phyloP scores from a whole-genome alignment of 2,329 filamentous ascomycete genomes.

The Beauveria australis region DNA sequence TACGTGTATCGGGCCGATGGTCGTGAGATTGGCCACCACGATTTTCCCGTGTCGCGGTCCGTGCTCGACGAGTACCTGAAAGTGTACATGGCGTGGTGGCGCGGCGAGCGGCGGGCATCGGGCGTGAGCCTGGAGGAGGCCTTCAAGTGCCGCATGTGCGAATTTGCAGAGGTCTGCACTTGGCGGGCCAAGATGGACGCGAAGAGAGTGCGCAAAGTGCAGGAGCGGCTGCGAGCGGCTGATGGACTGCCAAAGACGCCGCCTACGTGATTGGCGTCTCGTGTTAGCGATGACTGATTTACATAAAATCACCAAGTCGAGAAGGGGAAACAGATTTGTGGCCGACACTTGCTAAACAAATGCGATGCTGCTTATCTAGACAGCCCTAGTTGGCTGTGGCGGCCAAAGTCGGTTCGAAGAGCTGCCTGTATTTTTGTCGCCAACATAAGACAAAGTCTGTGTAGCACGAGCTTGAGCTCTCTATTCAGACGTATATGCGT shows the following conservation, averaged over 20 bases:
- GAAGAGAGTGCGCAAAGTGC: slow-evolving; percentile 31
- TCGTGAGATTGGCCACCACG: slow-evolving; percentile 42
- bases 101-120: slow-evolving; percentile 59
- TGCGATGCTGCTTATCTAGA: too few relatives aligned
- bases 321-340: too few relatives aligned
- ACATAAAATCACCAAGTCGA: not conserved
- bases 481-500: too few relatives aligned
- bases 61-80: slow-evolving; percentile 58
- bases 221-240: slow-evolving; percentile 17
- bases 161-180: slow-evolving; percentile 69
- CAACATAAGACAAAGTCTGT: too few relatives aligned
- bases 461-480: too few relatives aligned
- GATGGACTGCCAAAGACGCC: not conserved
- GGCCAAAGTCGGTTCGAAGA: too few relatives aligned
- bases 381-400: too few relatives aligned
- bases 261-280: not conserved
- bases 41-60: slow-evolving; percentile 59
- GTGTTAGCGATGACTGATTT: not conserved
- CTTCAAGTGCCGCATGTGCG: slow-evolving; percentile 79
- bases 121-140: slow-evolving; percentile 80
- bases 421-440: too few relatives aligned
- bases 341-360: too few relatives aligned
- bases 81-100: slow-evolving; percentile 80
- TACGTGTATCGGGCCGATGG: slow-evolving; percentile 47
- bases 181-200: slow-evolving; percentile 69